Percentiles rank a stretch among this genome's conserved stretches.
These are phyloP conservation scores for Mrakiaceae sp. DNA, from an alignment of 1,284 basidiomycete genomes.

Conservation along the genomic window DNA sequence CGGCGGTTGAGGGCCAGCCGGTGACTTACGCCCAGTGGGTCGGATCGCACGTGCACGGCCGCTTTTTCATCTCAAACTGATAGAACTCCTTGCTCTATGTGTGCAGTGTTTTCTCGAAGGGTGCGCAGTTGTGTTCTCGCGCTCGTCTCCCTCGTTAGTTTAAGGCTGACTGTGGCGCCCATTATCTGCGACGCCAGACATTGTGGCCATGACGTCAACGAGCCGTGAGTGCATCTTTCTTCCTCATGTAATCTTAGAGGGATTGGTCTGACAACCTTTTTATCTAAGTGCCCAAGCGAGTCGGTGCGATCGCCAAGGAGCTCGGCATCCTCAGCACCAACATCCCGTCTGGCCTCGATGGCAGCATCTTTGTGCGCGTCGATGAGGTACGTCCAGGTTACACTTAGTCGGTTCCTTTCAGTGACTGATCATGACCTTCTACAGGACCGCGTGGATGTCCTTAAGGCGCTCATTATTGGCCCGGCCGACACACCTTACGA, in stretches of 20 bases:
- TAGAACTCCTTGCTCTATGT: background rate
- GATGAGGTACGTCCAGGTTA: conserved; percentile 39
- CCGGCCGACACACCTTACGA: conserved; percentile 83
- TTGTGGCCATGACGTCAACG: conserved; percentile 14
- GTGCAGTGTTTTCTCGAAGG: conserved; percentile 2
- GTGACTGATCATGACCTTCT: conserved; percentile 23
- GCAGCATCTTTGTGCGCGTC: conserved; percentile 74
- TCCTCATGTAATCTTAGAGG: background rate
- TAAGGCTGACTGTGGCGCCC: background rate
- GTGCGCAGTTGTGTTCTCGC: background rate
- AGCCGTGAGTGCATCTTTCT: conserved; percentile 19
- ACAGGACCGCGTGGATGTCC: conserved; percentile 64
- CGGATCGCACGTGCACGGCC: no score
- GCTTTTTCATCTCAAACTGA: background rate
- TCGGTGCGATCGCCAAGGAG: conserved; percentile 82
- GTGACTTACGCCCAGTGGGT: conserved; percentile 12
- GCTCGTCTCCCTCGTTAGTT: background rate
- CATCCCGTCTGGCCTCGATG: conserved; percentile 77
- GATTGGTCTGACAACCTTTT: background rate
- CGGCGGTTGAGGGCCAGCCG: conserved; percentile 19
- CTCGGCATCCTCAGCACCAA: conserved; percentile 80
- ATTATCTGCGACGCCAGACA: background rate
- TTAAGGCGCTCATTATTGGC: conserved; percentile 76
- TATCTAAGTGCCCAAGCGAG: conserved; percentile 58
- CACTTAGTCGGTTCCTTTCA: background rate